Base-by-base conservation (phyloP, 345 rosid genomes). In the Noccaea bulbosa region DNA sequence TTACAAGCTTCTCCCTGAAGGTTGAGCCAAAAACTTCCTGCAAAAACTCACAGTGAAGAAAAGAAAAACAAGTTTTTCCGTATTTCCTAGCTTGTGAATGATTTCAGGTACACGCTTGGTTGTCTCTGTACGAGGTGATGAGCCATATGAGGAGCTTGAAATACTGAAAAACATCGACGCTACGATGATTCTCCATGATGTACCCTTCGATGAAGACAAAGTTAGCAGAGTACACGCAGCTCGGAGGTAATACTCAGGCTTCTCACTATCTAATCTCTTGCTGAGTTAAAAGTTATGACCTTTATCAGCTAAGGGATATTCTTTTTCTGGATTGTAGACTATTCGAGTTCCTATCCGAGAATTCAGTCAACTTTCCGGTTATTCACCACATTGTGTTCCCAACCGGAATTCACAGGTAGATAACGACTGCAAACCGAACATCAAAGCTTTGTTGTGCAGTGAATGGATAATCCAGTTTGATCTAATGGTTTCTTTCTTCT, bases 1-100 rank as follows among this genome's bases (percentile, higher is more conserved):
- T 80, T 79, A 83, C 87, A 94, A 88, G 84, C 97, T 94, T 80
- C 81, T 94, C 83, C 97, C 97, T 33, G 92, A 88, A 89, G 99
- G 99, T 94, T 2, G 65, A 61, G n/a, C 53, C 70, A 6, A 20
- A n/a, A 45, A 15, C 59, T 54, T 39, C 39, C 52, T 46, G 37
- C 5, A 38, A 51, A 50, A n/a, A n/a, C 20, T 3, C 17, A 16
- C 15, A 35, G 3, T 10, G 24, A 22, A n/a, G 1, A 22, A 35
- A 3, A 8, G 30, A 44, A 48, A 30, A n/a, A n/a, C 46, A 47
- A 32, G 0, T 1, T 44, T 38, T 15, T n/a, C 9, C 3, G 54
- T 16, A 20, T 47, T 33, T 55, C 67, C 57, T 41, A 63, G 17
- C 59, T 47, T 46, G 0, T 2, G 9, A 2, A 20, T 62, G 38